These are phyloP conservation scores for Sequoia sempervirens DNA, from an alignment of 75 land plant species.

Conservation along the genomic window DNA sequence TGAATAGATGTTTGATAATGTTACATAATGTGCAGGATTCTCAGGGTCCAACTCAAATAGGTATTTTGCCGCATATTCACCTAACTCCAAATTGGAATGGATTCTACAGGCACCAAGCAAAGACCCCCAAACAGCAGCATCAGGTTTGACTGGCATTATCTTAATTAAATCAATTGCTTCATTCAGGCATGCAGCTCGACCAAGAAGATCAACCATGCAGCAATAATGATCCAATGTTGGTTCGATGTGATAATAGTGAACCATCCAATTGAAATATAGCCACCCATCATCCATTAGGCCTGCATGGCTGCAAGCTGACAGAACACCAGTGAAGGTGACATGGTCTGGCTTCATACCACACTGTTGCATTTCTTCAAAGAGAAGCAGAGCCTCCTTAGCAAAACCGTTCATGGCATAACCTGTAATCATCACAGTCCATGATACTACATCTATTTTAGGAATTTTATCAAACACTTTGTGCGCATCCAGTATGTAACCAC, in stretches of 20 bases:
- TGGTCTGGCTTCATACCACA: slow-evolving; percentile 8
- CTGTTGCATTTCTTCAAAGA: slow-evolving; percentile 12
- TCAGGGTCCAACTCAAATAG: slow-evolving; percentile 14
- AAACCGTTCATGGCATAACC: slow-evolving; percentile 18
- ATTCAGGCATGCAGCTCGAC: slow-evolving; percentile 9
- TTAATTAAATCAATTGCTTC: slow-evolving; percentile 16
- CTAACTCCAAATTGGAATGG: slow-evolving; percentile 17
- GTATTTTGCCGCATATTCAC: slow-evolving; percentile 11
- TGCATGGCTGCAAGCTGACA: slow-evolving; percentile 17
- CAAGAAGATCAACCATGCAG: slow-evolving; percentile 22
- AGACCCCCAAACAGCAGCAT: slow-evolving; percentile 17
- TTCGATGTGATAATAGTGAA: slow-evolving; percentile 6
- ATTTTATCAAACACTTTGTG: slow-evolving; percentile 16
- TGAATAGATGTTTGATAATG: slow-evolving; percentile 23
- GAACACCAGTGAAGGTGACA: slow-evolving; percentile 17
- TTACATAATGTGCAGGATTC: slow-evolving; percentile 10
- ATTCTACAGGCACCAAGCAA: slow-evolving; percentile 28
- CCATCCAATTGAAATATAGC: slow-evolving; percentile 12
- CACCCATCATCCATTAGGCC: slow-evolving; percentile 10
- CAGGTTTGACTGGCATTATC: slow-evolving; percentile 22
- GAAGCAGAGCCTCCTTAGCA: slow-evolving; percentile 12
- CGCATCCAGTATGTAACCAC: slow-evolving; percentile 11
- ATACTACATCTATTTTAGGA: slow-evolving; percentile 11
- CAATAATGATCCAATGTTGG: slow-evolving; percentile 17
- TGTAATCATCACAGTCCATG: slow-evolving; percentile 17